A percentile compares a stretch with the other conserved stretches of the same genome.
Conservation (phyloP, 305 asterid genomes). For the Fraxinus velutina region DNA sequence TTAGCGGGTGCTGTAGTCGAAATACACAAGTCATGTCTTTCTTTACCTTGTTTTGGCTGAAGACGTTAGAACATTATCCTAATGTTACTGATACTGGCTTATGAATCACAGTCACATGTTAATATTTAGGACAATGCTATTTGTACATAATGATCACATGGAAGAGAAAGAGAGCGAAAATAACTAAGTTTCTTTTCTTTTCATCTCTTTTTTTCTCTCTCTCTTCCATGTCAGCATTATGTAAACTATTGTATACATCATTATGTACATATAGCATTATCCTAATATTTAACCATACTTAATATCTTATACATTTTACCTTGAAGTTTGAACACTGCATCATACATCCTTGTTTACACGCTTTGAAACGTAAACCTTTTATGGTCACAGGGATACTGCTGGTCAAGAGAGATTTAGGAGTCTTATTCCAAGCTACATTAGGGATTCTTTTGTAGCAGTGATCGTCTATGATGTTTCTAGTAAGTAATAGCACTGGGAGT, state of each 20-base stretch:
- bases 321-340: background rate
- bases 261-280: too few relatives aligned
- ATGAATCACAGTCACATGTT: background rate
- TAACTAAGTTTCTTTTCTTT: too few relatives aligned
- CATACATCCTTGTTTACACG: background rate
- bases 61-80: background rate
- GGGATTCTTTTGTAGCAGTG: slow-evolving; percentile 55
- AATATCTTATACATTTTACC: background rate
- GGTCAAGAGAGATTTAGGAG: slow-evolving; percentile 58
- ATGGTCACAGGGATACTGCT: slow-evolving; percentile 44
- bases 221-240: too few relatives aligned
- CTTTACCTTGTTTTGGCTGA: background rate
- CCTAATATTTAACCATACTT: too few relatives aligned
- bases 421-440: slow-evolving; percentile 51
- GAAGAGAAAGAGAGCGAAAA: too few relatives aligned
- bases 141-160: background rate
- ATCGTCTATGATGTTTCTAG: slow-evolving; percentile 50
- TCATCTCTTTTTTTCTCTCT: too few relatives aligned
- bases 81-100: background rate
- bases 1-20: background rate
- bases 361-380: background rate
- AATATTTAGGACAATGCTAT: too few relatives aligned
- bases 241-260: too few relatives aligned
- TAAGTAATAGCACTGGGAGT: slow-evolving; percentile 21
- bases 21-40: background rate